A percentile compares a stretch with the other conserved stretches of the same genome.
These are phyloP conservation scores for Plasmodium gonderi DNA, from an alignment of 169 alveolate genomes.

Conservation along the genomic window DNA sequence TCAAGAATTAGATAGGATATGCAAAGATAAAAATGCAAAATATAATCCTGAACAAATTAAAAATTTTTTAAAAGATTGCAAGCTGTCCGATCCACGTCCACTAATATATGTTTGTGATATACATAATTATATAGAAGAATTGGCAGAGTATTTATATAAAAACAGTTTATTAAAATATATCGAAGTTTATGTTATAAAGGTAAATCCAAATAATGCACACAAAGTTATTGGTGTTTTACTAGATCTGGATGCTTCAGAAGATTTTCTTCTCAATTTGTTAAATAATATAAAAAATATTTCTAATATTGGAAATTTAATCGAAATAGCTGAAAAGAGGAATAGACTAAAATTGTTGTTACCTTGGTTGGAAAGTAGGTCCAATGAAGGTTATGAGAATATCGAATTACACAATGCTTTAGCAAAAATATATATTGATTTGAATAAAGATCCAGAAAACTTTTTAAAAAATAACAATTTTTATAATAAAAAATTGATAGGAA, in stretches of 20 bases:
- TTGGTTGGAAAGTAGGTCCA: slow-evolving; percentile 98
- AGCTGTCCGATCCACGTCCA: slow-evolving; percentile 98
- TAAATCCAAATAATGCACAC: slow-evolving; percentile 97
- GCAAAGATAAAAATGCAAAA: slow-evolving; percentile 92
- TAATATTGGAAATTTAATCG: slow-evolving; percentile 96
- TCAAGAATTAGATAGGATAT: slow-evolving; percentile 97
- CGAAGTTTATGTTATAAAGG: slow-evolving; percentile 97
- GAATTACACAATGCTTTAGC: slow-evolving; percentile 98
- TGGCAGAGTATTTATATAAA: slow-evolving; percentile 97
- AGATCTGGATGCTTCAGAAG: slow-evolving; percentile 98
- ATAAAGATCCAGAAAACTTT: slow-evolving; percentile 96
- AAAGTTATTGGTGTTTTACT: slow-evolving; percentile 97
- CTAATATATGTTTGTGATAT: slow-evolving; percentile 98
- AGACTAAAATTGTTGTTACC: slow-evolving; percentile 95
- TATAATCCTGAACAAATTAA: slow-evolving; percentile 97
- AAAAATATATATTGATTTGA: slow-evolving; percentile 97
- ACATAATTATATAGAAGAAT: slow-evolving; percentile 97
- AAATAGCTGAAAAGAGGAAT: slow-evolving; percentile 97
- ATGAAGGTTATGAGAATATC: slow-evolving; percentile 94
- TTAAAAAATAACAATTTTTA: slow-evolving; percentile 96
- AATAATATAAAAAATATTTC: slow-evolving; percentile 95
- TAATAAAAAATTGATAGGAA: slow-evolving; percentile 97
- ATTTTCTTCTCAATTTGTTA: slow-evolving; percentile 91
- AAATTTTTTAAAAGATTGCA: slow-evolving; percentile 96
- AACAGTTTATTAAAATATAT: slow-evolving; percentile 96